Conservation (phyloP, 2,329 filamentous ascomycete genomes). For the Arachnopeziza araneosa region DNA sequence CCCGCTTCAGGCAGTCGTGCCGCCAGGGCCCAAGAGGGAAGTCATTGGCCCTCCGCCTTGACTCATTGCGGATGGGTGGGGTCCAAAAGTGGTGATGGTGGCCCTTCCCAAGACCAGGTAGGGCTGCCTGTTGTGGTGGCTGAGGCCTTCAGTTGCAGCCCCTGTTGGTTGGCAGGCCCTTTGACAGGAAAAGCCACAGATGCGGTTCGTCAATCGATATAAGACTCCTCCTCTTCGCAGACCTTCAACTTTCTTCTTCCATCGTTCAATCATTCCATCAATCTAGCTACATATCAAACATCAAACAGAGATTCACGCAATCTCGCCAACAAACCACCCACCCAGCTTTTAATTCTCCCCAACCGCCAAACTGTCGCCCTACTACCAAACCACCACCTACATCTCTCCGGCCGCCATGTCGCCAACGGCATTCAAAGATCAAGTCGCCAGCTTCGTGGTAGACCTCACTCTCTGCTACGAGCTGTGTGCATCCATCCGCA, state of each 20-base stretch:
- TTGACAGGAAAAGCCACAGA: background rate
- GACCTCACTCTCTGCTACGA: slow-evolving; percentile 12
- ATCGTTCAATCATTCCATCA: background rate
- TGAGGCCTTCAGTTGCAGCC: background rate
- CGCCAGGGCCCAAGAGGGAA: background rate
- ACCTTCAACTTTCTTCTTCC: background rate
- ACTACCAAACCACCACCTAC: slow-evolving; percentile 3
- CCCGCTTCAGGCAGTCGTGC: background rate
- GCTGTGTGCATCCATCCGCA: slow-evolving; percentile 11
- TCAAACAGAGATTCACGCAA: background rate
- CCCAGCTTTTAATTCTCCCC: background rate
- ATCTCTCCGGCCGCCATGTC: slow-evolving; percentile 10
- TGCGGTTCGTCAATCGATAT: background rate
- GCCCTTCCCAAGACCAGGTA: background rate
- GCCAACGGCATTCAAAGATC: slow-evolving; percentile 15
- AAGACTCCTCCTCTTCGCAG: background rate
- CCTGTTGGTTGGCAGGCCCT: background rate
- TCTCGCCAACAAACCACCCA: background rate
- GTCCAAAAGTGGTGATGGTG: background rate
- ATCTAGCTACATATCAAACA: no score
- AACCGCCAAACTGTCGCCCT: slow-evolving; percentile 7
- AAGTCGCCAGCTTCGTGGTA: slow-evolving; percentile 9
- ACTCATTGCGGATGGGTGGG: background rate
- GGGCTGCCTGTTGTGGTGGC: background rate
- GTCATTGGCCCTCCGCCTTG: background rate